These are phyloP conservation scores for Lomentospora prolificans DNA, from an alignment of 2,329 filamentous ascomycete genomes.

Conservation along the genomic window DNA sequence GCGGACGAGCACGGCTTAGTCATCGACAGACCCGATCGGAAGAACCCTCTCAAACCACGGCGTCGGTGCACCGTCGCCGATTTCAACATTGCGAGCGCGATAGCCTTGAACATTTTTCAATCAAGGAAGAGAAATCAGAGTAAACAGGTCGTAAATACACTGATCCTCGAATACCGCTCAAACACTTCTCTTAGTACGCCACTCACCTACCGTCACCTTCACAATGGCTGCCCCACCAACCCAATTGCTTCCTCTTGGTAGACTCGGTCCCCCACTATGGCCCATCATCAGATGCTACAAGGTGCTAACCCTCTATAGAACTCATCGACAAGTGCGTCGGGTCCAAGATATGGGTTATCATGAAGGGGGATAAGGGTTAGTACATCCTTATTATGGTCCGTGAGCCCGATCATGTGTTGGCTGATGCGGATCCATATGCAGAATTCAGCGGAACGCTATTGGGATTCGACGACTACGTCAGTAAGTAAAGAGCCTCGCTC, in stretches of 20 bases:
- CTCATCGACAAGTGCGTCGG: slow-evolving; percentile 99
- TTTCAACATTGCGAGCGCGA: too few relatives aligned
- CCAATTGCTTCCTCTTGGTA: slow-evolving; percentile 64
- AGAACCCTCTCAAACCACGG: too few relatives aligned
- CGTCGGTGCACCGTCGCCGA: too few relatives aligned
- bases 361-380: slow-evolving; percentile 97
- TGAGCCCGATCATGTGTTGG: slow-evolving; percentile 11
- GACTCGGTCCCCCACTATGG: slow-evolving; percentile 11
- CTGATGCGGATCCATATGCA: too few relatives aligned
- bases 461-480: slow-evolving; percentile 99
- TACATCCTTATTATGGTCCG: slow-evolving; percentile 1
- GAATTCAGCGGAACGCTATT: slow-evolving; percentile 93
- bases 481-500: slow-evolving; percentile 50
- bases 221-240: slow-evolving; percentile 48
- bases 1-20: too few relatives aligned
- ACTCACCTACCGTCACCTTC: background rate
- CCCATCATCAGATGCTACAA: background rate
- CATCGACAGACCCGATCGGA: too few relatives aligned
- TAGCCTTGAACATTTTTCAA: too few relatives aligned
- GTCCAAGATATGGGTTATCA: slow-evolving; percentile 95
- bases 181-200: background rate
- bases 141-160: too few relatives aligned
- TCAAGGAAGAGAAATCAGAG: background rate
- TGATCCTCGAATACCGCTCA: background rate
- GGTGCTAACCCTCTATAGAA: slow-evolving; percentile 43